phyloP scores from a whole-genome alignment of 257 asterid genomes.

The Cynanchum wilfordii region DNA sequence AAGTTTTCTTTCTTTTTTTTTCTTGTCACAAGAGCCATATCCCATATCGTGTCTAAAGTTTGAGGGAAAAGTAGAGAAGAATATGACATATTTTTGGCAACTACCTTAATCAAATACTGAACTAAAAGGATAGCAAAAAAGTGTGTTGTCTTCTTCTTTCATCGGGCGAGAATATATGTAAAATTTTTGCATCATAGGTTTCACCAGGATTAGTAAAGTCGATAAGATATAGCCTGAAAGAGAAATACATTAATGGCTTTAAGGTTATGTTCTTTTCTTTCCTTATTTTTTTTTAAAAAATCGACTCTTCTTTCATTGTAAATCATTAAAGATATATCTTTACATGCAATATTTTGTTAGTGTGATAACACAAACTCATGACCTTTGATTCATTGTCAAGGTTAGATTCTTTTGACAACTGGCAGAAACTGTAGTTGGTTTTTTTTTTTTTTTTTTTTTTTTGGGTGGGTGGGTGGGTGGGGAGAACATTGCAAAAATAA shows the following conservation, averaged over 20 bases:
- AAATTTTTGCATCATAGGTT: neutral
- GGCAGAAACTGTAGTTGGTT: neutral
- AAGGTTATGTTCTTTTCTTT: no score
- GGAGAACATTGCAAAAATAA: neutral
- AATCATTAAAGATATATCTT: no score
- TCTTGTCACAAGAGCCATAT: neutral
- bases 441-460: no score
- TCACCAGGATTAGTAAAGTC: neutral
- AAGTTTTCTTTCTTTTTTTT: neutral
- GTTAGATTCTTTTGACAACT: neutral
- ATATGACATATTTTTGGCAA: constrained; percentile 6
- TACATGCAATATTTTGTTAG: no score
- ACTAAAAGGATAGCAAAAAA: neutral
- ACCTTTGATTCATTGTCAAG: no score
- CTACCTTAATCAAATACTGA: neutral
- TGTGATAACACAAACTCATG: no score
- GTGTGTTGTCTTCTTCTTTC: neutral
- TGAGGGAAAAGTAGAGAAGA: neutral
- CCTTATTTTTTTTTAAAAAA: no score
- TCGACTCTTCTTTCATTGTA: no score
- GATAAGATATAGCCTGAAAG: no score
- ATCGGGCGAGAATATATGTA: neutral
- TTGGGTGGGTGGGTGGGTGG: no score
- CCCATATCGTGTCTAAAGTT: neutral
- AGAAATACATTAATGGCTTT: no score